Base-by-base conservation (phyloP, 2,329 filamentous ascomycete genomes). In the Teratosphaeria pseudoeucalypti region DNA sequence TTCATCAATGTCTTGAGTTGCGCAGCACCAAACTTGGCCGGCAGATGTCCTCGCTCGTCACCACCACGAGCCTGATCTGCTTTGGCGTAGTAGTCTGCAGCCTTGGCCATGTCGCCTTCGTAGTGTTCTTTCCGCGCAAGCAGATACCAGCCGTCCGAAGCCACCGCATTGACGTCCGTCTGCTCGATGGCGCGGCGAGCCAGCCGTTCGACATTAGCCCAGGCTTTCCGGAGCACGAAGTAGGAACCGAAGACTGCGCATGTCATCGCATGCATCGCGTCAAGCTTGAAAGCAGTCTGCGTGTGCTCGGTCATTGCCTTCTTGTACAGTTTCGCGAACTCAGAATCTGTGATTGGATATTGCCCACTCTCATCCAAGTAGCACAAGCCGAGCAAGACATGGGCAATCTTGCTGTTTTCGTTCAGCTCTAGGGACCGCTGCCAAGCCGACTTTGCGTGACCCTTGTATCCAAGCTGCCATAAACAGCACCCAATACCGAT, bases 401-500 rank as follows among this genome's bases (percentile, higher is more conserved):
- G 91, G 56, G 92, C 92, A 62, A 91, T 84, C 76, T 95, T 96
- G 26, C 91, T 95, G 27, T 91, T 83, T 0, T 89, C 85, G 68
- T 86, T 86, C 72, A 96, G 82, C 71, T 95, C 89, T 32, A 96
- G 76, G 12, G 88, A 85, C 63, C 94, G 82, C 71, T 95, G 88
- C 94, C 94, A 99, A 12, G 94, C 92, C 55, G 81, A 78, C 71
- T 89, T 92, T 7, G 95, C 94, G 68, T 96, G 90, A 37, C 95
- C 90, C 73, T 95, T 96, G 78, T 90, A 91, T 11, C 92, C 92
- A 32, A 99, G 81, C 73, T 96, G 90, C 94, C 95, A 99, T 73
- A 96, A 87, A 78, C 94, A 99, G 74, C 90, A 94, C 54, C 94
- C 94, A 69, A 99, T 92, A 58, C 94, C 94, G 66, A 99, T 92